Evolutionary conservation across 352 stramenopile species (phyloP), one percentile per base, ranked within the genome.

Genomic region (Globisporangium uncinulatum): DNA sequence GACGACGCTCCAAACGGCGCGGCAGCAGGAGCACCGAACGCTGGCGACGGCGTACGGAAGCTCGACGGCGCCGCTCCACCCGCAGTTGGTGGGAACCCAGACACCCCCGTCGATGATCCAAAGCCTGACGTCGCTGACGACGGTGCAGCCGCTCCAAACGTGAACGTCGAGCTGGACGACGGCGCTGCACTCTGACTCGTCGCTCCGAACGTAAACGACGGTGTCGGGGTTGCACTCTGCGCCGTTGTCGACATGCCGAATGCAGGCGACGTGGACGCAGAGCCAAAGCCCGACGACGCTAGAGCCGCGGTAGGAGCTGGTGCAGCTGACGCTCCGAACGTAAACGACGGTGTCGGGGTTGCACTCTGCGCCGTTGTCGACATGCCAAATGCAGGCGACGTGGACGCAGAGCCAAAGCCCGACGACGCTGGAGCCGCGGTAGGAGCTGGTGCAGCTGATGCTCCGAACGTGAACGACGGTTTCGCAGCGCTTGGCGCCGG

Each of bases 71-170:
- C 29, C 14, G 60, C 42, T 42, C 67, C 67, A 49, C 74, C 73
- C 13, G 54, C 67, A 29, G 57, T 51, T 8, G 61, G 50, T 15
- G 69, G 73, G 58, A 85, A 84, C 24, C 60, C 69, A 65, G 58
- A 56, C 47, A 62, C 77, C n/a, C 57, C 51, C 13, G 73, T 67
- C 19, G 65, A 64, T 3, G 70, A 64, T 17, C 66, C 72, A 67
- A 85, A 87, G 17, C 66, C 63, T 20, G 65, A 71, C n/a, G 74
- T 61, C 2, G 59, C 54, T n/a, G 61, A 57, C 29, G 41, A 17
- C 24, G 51, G 14, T 14, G 48, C 31, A 9, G 66, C 45, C 2
- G 59, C 48, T 6, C 52, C 59, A 43, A 59, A 57, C 13, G 44
- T 47, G 37, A 71, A 71, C 24, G 64, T 48, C 43, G 43, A 48